Conservation (phyloP, 2,329 filamentous ascomycete genomes). For the Xylaria sp. region DNA sequence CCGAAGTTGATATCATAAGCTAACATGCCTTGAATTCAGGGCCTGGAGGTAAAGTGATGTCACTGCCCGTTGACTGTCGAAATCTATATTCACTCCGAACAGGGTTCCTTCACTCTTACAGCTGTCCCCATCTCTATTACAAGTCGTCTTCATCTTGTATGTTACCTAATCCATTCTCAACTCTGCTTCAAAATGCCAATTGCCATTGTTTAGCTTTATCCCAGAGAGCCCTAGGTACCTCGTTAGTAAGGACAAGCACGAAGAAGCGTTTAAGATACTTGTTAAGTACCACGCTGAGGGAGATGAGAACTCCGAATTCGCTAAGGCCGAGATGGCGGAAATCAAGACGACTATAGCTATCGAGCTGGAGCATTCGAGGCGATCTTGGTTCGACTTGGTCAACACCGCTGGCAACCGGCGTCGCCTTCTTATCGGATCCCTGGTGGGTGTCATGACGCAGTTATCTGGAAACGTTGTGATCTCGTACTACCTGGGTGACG, state of each 20-base stretch:
- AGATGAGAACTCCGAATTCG: constrained; percentile 58
- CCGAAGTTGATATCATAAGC: too few relatives aligned
- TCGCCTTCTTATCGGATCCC: constrained; percentile 60
- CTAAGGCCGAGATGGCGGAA: constrained; percentile 63
- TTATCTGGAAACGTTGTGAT: constrained; percentile 64
- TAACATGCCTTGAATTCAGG: constrained; percentile 38
- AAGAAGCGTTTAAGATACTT: constrained; percentile 49
- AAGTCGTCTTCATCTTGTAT: constrained; percentile 55
- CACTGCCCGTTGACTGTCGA: neutral
- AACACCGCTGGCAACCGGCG: constrained; percentile 62
- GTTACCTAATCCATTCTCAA: constrained; percentile 8
- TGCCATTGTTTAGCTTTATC: constrained; percentile 41
- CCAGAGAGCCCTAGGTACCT: constrained; percentile 50
- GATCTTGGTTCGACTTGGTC: constrained; percentile 65
- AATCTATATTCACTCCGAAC: constrained; percentile 45
- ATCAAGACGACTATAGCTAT: constrained; percentile 62
- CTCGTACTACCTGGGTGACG: constrained; percentile 59
- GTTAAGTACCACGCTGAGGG: constrained; percentile 59
- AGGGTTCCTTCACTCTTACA: constrained; percentile 60
- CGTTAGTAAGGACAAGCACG: constrained; percentile 49
- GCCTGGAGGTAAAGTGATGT: constrained; percentile 49
- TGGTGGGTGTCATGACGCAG: constrained; percentile 66
- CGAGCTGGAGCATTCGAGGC: constrained; percentile 60
- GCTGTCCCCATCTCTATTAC: constrained; percentile 53
- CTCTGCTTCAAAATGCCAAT: constrained; percentile 12